These are phyloP conservation scores for Lasiodiplodia theobromae DNA, from an alignment of 2,329 filamentous ascomycete genomes.

Conservation along the genomic window DNA sequence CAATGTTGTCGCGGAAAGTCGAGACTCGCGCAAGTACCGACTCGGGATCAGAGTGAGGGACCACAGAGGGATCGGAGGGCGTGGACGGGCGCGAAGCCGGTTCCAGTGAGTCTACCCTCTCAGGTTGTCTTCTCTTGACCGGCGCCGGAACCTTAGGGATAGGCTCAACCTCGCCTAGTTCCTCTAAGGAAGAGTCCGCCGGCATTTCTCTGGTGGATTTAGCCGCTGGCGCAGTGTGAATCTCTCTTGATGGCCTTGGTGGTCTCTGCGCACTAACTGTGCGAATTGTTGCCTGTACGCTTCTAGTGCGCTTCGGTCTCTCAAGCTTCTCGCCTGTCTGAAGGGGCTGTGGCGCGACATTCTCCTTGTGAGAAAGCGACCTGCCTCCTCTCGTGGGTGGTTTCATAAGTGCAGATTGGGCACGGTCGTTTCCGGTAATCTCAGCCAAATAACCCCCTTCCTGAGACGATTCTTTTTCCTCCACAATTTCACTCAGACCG, in stretches of 20 bases:
- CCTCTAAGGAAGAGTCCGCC: background rate
- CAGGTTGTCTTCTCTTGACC: constrained; percentile 13
- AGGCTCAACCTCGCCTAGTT: constrained; percentile 7
- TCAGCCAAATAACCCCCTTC: constrained; percentile 52
- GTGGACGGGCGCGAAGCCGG: background rate
- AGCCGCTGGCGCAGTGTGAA: constrained; percentile 7
- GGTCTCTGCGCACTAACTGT: constrained; percentile 28
- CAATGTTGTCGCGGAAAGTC: constrained; percentile 55
- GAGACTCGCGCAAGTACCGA: constrained; percentile 54
- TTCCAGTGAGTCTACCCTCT: constrained; percentile 27
- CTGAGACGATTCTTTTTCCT: constrained; percentile 49
- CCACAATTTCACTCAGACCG: constrained; percentile 48
- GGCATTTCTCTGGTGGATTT: constrained; percentile 22
- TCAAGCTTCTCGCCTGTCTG: constrained; percentile 43
- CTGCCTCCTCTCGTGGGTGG: constrained; percentile 37
- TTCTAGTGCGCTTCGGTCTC: constrained; percentile 45
- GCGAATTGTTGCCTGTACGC: constrained; percentile 42
- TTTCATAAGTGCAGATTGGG: constrained; percentile 26
- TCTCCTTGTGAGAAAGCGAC: constrained; percentile 46
- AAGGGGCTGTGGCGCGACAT: constrained; percentile 42
- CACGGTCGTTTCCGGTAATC: constrained; percentile 54
- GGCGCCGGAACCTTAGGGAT: background rate
- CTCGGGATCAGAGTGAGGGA: constrained; percentile 52
- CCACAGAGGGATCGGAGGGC: constrained; percentile 4
- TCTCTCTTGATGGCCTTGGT: constrained; percentile 23